Evolutionary conservation across 495 filamentous ascomycete genomes (phyloP).

Genomic region (Penicillium macrosclerotiorum): DNA sequence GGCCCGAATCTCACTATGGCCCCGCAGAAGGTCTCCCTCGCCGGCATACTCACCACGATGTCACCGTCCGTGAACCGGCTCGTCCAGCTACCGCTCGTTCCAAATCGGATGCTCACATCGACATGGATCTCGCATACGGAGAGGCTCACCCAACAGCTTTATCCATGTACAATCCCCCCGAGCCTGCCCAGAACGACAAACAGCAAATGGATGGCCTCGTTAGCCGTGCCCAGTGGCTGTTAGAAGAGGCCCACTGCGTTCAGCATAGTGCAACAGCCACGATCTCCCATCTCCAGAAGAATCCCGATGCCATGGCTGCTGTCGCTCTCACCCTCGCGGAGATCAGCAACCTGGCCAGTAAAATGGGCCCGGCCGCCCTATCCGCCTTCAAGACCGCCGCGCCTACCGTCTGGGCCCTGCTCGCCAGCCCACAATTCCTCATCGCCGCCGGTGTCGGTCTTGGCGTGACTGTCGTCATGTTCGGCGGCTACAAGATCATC

Average conservation of each 20-base stretch:
- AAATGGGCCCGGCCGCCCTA: conserved; percentile 82
- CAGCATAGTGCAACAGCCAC: conserved; percentile 80
- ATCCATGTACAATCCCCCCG: conserved; percentile 33
- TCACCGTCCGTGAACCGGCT: conserved; percentile 25
- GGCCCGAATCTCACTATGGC: conserved; percentile 18
- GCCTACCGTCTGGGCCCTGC: conserved; percentile 81
- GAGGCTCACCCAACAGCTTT: conserved; percentile 41
- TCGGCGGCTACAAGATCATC: conserved; percentile 96
- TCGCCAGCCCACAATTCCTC: conserved; percentile 86
- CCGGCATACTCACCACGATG: conserved; percentile 46
- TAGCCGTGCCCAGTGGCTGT: conserved; percentile 62
- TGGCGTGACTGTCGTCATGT: conserved; percentile 86
- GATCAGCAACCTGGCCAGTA: conserved; percentile 74
- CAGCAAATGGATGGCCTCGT: conserved; percentile 64
- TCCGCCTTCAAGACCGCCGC: conserved; percentile 71
- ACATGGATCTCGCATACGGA: conserved; percentile 89
- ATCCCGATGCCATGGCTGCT: conserved; percentile 90
- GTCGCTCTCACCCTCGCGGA: conserved; percentile 92
- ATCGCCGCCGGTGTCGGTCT: conserved; percentile 87
- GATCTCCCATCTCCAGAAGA: conserved; percentile 82
- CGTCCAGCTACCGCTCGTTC: conserved; percentile 35
- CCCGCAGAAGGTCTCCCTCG: conserved; percentile 36
- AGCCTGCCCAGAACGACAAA: conserved; percentile 42
- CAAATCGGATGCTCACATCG: conserved; percentile 60
- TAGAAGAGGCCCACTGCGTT: conserved; percentile 83